Conservation (phyloP, 768 basidiomycete species). For the Dendrothele bispora region DNA sequence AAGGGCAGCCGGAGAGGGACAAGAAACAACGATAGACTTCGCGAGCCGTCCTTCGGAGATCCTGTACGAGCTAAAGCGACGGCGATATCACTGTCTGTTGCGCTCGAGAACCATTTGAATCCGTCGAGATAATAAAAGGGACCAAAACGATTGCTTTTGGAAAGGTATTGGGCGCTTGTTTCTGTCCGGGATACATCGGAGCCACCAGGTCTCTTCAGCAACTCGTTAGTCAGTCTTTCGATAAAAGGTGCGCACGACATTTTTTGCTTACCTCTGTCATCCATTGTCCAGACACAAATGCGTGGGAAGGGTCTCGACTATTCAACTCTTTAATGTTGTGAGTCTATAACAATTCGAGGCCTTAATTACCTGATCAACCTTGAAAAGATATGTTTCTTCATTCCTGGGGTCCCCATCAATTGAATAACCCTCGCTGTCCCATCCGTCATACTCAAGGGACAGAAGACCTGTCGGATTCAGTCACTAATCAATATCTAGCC, state of each 20-base stretch:
- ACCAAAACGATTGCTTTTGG: slow-evolving; percentile 39
- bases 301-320: slow-evolving; percentile 60
- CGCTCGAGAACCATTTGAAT: slow-evolving; percentile 85
- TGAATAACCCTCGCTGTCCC: slow-evolving; percentile 75
- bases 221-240: neutral
- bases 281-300: slow-evolving; percentile 81
- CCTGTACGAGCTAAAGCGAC: slow-evolving; percentile 77
- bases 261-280: slow-evolving; percentile 67
- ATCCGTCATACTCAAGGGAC: slow-evolving; percentile 81
- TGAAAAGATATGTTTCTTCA: slow-evolving; percentile 59
- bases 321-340: neutral
- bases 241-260: no score
- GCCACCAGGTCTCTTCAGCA: slow-evolving; percentile 65
- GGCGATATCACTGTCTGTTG: slow-evolving; percentile 72
- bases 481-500: neutral
- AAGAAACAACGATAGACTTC: slow-evolving; percentile 72
- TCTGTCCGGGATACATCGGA: slow-evolving; percentile 78
- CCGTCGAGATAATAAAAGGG: slow-evolving; percentile 60
- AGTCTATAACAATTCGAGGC: neutral
- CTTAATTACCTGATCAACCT: slow-evolving; percentile 56
- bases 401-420: slow-evolving; percentile 54
- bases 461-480: slow-evolving; percentile 47
- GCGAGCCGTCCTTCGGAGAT: slow-evolving; percentile 50
- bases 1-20: slow-evolving; percentile 64
- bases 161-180: slow-evolving; percentile 50